Base-by-base conservation (phyloP, 2,329 filamentous ascomycete genomes). In the Fusarium nurragi region DNA sequence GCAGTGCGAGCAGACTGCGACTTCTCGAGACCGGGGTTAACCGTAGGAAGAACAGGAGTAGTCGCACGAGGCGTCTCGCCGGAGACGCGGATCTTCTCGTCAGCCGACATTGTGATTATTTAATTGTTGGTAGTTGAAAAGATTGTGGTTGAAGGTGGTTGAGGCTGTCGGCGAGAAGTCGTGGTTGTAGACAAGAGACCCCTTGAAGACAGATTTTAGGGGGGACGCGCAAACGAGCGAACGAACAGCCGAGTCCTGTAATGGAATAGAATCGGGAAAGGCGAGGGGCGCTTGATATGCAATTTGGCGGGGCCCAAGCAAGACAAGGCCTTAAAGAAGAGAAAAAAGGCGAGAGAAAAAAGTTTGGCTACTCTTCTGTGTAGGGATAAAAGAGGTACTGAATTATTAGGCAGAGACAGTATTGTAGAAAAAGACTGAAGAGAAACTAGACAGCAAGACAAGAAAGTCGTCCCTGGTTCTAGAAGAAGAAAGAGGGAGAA, bases 11-110 rank as follows among this genome's bases (percentile, higher is more conserved):
- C 77, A 51, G 87, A 81, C 74, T 90, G 85, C 57, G 85, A 74
- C 84, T 94, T 94, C 77, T 94, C 88, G 53, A 83, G 81, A 22
- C 88, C 86, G 22, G 90, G 90, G 77, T 94, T 97, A 77, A 92
- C 86, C 12, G 90, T 93, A 26, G 94, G 94, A 75, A 97, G 84
- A 57, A 93, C 83, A 83, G 87, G 73, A 80, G 80, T 78, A 66
- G 88, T 85, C 50, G 78, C 72, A 77, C 90, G 86, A 55, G 86
- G 81, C 72, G 86, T 82, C 78, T 97, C 94, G 78, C 91, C 91
- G 43, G 93, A 97, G 73, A 88, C 84, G 76, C 94, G 90, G 71
- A 85, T 89, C 81, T 97, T 97, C 79, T 97, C 91, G 76, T 91
- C 90, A 73, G 65, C 72, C 64, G 77, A 76, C 77, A 78, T 78